A percentile compares a stretch with the other conserved stretches of the same genome.
These are phyloP conservation scores for Wallacemonas sp. DNA, from an alignment of 208 protist species.

Conservation along the genomic window DNA sequence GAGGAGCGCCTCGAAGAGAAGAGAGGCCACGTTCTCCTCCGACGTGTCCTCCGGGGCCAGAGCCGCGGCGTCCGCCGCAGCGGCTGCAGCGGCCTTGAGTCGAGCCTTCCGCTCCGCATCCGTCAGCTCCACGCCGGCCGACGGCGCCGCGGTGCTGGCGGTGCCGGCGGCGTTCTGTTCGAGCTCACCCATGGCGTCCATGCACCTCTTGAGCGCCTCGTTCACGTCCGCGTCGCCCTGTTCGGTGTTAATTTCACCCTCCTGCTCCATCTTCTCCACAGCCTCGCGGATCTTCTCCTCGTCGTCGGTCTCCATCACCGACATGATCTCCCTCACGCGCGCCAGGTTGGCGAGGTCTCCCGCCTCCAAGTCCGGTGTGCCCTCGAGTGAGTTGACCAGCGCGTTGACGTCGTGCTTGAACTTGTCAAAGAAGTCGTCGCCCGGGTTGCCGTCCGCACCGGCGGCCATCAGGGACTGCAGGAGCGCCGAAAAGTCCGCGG, in stretches of 20 bases:
- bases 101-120: slow-evolving; percentile 3
- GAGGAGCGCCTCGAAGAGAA: slow-evolving; percentile 50
- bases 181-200: slow-evolving; percentile 29
- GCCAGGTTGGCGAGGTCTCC: slow-evolving; percentile 43
- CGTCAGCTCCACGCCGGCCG: background rate
- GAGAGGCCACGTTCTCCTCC: slow-evolving; percentile 35
- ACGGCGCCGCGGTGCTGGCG: background rate
- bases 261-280: slow-evolving; percentile 41
- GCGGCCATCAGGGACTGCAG: slow-evolving; percentile 26
- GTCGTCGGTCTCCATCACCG: slow-evolving; percentile 52
- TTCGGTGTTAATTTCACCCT: slow-evolving; percentile 20
- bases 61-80: background rate
- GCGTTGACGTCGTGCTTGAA: slow-evolving; percentile 53
- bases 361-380: slow-evolving; percentile 33
- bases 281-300: slow-evolving; percentile 41
- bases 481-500: slow-evolving; percentile 26
- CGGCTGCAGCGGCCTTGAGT: background rate
- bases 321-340: slow-evolving; percentile 51
- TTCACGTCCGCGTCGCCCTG: slow-evolving; percentile 32
- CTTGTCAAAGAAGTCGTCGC: slow-evolving; percentile 36
- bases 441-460: slow-evolving; percentile 26
- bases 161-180: slow-evolving; percentile 23
- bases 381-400: slow-evolving; percentile 45
- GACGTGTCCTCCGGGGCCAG: slow-evolving; percentile 4
- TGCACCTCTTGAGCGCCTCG: slow-evolving; percentile 32